These are phyloP conservation scores for Malassezia caprae DNA, from an alignment of 1,284 basidiomycete genomes.

Conservation along the genomic window DNA sequence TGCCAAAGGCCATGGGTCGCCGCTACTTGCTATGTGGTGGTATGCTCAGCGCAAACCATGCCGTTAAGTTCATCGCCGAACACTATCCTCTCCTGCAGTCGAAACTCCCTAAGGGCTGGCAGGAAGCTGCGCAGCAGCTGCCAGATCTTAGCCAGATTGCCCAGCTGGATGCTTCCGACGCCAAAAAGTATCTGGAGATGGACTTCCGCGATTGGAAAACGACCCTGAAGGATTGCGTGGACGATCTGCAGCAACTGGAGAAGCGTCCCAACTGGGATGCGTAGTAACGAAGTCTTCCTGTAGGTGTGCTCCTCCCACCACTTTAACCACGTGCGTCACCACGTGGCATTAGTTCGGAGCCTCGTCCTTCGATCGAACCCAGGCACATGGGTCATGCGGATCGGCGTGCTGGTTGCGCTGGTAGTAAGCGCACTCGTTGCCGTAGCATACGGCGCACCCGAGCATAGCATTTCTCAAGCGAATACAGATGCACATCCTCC, in stretches of 20 bases:
- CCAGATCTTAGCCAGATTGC: slow-evolving; percentile 19
- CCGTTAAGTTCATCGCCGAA: slow-evolving; percentile 25
- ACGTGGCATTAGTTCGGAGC: neutral
- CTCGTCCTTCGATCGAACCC: neutral
- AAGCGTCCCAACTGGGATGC: slow-evolving; percentile 21
- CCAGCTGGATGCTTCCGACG: slow-evolving; percentile 25
- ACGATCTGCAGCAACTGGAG: slow-evolving; percentile 29
- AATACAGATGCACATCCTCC: slow-evolving; percentile 1
- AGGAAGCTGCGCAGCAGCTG: slow-evolving; percentile 18
- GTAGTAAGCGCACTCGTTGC: neutral
- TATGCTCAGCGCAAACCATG: slow-evolving; percentile 31
- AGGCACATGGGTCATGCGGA: slow-evolving; percentile 7
- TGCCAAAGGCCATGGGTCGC: slow-evolving; percentile 21
- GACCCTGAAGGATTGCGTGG: slow-evolving; percentile 31
- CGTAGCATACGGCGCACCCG: neutral
- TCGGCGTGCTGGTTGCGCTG: slow-evolving; percentile 1
- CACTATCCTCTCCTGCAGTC: slow-evolving; percentile 23
- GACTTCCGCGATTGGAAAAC: slow-evolving; percentile 30
- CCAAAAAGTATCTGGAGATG: slow-evolving; percentile 21
- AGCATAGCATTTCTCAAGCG: neutral
- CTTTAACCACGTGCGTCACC: neutral
- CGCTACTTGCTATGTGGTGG: slow-evolving; percentile 33
- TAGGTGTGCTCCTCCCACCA: neutral
- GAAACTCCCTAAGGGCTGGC: slow-evolving; percentile 35
- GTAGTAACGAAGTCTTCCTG: neutral